Evolutionary conservation across 2,329 filamentous ascomycete species (phyloP), one percentile per base, ranked within the genome.

Genomic region (Botrytis fragariae): DNA sequence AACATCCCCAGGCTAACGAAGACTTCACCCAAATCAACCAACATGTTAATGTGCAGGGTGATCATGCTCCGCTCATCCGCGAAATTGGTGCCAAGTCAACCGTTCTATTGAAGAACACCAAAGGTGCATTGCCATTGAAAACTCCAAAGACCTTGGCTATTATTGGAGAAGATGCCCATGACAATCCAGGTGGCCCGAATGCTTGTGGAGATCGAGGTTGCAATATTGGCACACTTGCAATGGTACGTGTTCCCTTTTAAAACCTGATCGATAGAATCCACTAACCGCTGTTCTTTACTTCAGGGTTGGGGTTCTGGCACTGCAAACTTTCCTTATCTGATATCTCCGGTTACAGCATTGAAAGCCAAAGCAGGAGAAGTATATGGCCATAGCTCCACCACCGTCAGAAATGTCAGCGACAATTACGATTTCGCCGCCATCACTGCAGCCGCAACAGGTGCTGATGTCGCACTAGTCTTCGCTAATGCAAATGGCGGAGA

Each of bases 401-500:
- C 85, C 6, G 87, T 91, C 74, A 91, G 93, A 82, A 90, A 91
- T 79, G 86, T 94, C 75, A 85, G 92, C 16, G 85, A 90, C 82
- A 91, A 91, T 83, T 87, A 89, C 78, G 83, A 80, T 60, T 78
- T 78, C 12, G 75, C 63, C 54, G 79, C 79, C 80, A 84, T 93
- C 54, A 89, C 91, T 8, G 91, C 91, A 75, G 90, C 89, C 71
- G 91, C 91, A 76, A 84, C 89, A 22, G 87, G 90, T 77, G 86
- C 87, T 35, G 90, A 90, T 67, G 90, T 91, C 0, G 86, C 95
- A 76, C 87, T 98, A 51, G 94, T 98, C 14, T 98, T 98, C 78
- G 95, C 92, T 78, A 97, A 97, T 77, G 90, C 95, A 20, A 87
- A 95, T 80, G 88, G 91, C 2, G 95, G 95, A 65, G 96, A 98